Percentiles rank a stretch among this genome's conserved stretches.
phyloP scores from a whole-genome alignment of 805 yeast species.

The Wickerhamomyces strasburgensis region DNA sequence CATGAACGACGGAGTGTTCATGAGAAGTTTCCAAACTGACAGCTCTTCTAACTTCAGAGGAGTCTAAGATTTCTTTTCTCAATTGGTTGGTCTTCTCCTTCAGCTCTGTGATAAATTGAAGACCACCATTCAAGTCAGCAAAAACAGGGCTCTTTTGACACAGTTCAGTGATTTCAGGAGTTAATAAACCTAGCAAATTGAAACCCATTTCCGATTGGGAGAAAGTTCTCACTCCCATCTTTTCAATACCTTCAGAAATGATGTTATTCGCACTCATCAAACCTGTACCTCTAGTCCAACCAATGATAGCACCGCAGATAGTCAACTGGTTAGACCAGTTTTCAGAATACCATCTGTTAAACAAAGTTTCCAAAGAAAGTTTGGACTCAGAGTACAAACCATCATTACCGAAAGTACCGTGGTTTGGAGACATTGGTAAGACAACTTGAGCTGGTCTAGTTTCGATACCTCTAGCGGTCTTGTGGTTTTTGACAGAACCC shows the following conservation, averaged over 20 bases:
- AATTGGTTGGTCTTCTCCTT: slow-evolving; percentile 79
- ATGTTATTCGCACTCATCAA: slow-evolving; percentile 96
- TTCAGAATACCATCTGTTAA: slow-evolving; percentile 99
- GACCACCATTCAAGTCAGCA: slow-evolving; percentile 99
- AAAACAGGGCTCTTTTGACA: slow-evolving; percentile 93
- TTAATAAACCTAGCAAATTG: slow-evolving; percentile 90
- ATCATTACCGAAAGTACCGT: slow-evolving; percentile 97
- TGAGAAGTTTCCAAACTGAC: slow-evolving; percentile 90
- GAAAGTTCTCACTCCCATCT: slow-evolving; percentile 94
- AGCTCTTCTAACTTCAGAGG: slow-evolving; percentile 91
- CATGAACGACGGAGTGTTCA: slow-evolving; percentile 77
- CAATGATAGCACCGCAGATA: slow-evolving; percentile 96
- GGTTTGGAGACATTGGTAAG: slow-evolving; percentile 96
- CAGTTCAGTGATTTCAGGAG: slow-evolving; percentile 75
- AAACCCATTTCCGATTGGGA: slow-evolving; percentile 99
- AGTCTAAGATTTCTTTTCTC: slow-evolving; percentile 69
- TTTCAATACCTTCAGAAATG: slow-evolving; percentile 96
- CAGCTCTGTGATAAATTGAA: slow-evolving; percentile 87
- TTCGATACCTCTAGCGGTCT: slow-evolving; percentile 68
- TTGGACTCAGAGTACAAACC: slow-evolving; percentile 98
- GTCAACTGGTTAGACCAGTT: slow-evolving; percentile 94
- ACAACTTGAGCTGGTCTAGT: slow-evolving; percentile 98
- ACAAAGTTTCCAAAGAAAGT: slow-evolving; percentile 88
- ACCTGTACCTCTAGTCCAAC: slow-evolving; percentile 99
- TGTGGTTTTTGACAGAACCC: slow-evolving; percentile 85